Conservation (phyloP, 73 alveolate genomes). For the Stentor coeruleus region DNA sequence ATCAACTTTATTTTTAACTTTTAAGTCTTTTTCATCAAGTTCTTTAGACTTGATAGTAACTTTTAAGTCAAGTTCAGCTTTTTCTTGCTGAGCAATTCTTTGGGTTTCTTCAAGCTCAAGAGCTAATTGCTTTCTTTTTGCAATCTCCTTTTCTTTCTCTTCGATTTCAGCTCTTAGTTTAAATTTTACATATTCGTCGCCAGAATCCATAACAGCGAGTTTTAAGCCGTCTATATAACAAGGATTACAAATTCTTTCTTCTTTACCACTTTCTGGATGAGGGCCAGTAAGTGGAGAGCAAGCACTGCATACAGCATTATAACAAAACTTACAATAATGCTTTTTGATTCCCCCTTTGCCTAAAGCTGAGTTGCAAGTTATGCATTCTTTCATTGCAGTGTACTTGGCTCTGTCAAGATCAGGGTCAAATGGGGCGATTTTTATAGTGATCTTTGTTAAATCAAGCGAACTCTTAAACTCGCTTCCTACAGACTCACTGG, state of each 20-base stretch:
- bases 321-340: neutral
- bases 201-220: neutral
- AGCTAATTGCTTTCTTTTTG: neutral
- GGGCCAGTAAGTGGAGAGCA: neutral
- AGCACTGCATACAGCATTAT: neutral
- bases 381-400: conserved; percentile 3
- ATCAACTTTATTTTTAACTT: no score
- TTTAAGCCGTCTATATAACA: neutral
- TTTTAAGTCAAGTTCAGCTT: no score
- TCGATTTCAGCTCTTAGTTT: neutral
- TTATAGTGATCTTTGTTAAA: neutral
- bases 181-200: neutral
- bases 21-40: no score
- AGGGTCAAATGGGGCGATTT: neutral
- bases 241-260: neutral
- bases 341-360: neutral
- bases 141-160: neutral
- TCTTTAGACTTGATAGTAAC: no score
- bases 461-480: neutral
- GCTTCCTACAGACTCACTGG: no score
- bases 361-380: neutral
- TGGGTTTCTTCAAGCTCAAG: no score
- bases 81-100: no score
- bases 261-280: neutral
- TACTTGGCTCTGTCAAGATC: neutral